Evolutionary conservation across 164 flowering plant species (phyloP).

Genomic region (Echeveria elegans): DNA sequence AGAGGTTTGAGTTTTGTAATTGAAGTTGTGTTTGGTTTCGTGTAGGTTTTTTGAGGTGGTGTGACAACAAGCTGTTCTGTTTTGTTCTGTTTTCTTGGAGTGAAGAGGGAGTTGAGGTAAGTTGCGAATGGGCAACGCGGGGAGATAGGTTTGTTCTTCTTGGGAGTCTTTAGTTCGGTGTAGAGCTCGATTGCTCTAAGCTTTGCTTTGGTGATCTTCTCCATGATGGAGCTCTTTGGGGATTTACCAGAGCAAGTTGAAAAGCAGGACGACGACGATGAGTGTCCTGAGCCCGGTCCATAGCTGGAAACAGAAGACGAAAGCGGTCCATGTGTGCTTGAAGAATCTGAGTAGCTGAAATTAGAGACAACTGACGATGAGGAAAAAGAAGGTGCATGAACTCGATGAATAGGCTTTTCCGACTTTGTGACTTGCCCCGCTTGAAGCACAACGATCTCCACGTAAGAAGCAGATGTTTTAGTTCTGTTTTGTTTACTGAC

Average conservation of each 20-base stretch:
- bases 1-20: neutral
- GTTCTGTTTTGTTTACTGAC: neutral
- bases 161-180: conserved; percentile 25
- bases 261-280: neutral
- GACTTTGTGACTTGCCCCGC: neutral
- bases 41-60: conserved; percentile 7
- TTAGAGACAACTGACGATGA: neutral
- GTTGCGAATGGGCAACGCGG: conserved; percentile 28
- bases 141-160: conserved; percentile 24
- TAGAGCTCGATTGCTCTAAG: conserved; percentile 24
- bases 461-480: neutral
- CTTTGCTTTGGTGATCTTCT: conserved; percentile 17
- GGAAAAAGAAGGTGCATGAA: neutral
- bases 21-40: neutral
- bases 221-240: neutral
- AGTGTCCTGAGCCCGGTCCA: neutral
- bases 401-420: neutral
- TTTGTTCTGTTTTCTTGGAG: conserved; percentile 13
- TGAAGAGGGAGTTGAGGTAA: conserved; percentile 31
- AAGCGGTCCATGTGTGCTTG: neutral
- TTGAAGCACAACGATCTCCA: neutral
- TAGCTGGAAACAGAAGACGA: neutral
- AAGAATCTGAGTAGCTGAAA: neutral
- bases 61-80: conserved; percentile 19
- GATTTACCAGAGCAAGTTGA: neutral